Conservation (phyloP, 805 yeast genomes). For the Wickerhamomyces bovis region DNA sequence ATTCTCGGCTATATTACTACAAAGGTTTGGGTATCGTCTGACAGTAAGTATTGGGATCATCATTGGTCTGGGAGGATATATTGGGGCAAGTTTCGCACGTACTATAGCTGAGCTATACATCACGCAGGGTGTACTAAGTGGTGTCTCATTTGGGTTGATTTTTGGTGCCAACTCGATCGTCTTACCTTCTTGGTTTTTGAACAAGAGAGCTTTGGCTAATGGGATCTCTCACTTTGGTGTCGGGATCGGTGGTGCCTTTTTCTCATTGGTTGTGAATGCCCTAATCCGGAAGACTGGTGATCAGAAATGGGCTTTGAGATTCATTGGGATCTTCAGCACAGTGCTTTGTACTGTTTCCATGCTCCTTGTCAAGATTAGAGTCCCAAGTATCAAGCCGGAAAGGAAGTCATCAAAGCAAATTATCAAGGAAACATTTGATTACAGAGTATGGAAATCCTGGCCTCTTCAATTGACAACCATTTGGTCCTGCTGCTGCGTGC, state of each 20-base stretch:
- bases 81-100: constrained; percentile 46
- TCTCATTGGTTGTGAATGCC: constrained; percentile 35
- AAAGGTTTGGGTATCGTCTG: constrained; percentile 36
- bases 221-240: constrained; percentile 46
- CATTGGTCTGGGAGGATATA: constrained; percentile 40
- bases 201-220: constrained; percentile 41
- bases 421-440: constrained; percentile 32
- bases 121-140: constrained; percentile 48
- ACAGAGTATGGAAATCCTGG: constrained; percentile 24
- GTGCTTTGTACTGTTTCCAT: constrained; percentile 33
- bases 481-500: constrained; percentile 32
- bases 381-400: constrained; percentile 21
- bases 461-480: constrained; percentile 28
- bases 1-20: constrained; percentile 33
- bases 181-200: constrained; percentile 50
- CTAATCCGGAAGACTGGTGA: constrained; percentile 36
- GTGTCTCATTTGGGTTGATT: constrained; percentile 43
- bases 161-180: constrained; percentile 46
- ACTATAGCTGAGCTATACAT: constrained; percentile 46
- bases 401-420: constrained; percentile 7
- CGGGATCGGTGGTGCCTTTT: constrained; percentile 46
- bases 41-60: constrained; percentile 34
- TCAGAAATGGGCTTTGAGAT: constrained; percentile 42
- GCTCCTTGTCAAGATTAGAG: constrained; percentile 40
- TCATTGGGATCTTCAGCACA: constrained; percentile 36